Evolutionary conservation across 2,329 filamentous ascomycete species (phyloP).

Genomic region (Alternaria sp.): DNA sequence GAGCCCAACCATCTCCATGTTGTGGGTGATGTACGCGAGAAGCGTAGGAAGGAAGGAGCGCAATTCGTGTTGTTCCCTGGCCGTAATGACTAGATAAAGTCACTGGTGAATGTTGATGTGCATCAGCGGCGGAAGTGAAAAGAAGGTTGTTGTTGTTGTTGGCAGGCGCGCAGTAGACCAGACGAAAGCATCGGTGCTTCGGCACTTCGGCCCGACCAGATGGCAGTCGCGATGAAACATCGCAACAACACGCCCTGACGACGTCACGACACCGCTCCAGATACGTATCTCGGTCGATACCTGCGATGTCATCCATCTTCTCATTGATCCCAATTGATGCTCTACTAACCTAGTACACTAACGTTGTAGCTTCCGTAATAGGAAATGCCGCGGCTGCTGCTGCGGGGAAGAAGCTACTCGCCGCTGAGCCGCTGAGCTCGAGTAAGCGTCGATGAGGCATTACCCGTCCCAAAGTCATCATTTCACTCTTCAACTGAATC

Average conservation of each 20-base stretch:
- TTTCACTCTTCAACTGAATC: neutral
- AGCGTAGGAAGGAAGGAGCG: too few relatives aligned
- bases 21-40: too few relatives aligned
- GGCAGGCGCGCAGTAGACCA: neutral
- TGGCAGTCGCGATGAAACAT: neutral
- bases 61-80: neutral
- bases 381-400: neutral
- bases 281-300: neutral
- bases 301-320: neutral
- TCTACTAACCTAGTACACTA: neutral
- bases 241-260: neutral
- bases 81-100: neutral
- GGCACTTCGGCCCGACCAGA: neutral
- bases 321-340: neutral
- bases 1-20: neutral
- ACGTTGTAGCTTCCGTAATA: neutral
- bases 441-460: neutral
- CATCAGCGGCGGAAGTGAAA: neutral
- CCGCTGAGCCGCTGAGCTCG: neutral
- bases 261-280: neutral
- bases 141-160: neutral
- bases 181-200: neutral
- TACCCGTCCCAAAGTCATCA: neutral
- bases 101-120: neutral
- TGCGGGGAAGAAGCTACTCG: conserved; percentile 7